Conservation (phyloP, 176 grass and related monocot genomes). For the Typha latifolia region DNA sequence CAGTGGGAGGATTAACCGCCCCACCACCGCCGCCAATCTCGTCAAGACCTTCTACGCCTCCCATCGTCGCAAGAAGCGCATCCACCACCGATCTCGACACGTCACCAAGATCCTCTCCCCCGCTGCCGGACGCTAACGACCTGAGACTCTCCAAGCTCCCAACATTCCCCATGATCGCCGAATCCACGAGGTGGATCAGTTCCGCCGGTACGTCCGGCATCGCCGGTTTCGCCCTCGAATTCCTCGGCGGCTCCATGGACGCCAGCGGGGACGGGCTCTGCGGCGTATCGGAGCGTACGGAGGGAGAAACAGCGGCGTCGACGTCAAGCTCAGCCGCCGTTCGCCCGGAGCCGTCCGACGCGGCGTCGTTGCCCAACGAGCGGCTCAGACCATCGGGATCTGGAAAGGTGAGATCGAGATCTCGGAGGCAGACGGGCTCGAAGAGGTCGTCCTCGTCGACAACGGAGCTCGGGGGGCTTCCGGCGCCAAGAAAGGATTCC, state of each 20-base stretch:
- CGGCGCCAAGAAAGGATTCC: conserved; percentile 13
- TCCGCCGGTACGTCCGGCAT: conserved; percentile 47
- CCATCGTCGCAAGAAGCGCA: conserved; percentile 74
- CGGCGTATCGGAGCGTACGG: conserved; percentile 1
- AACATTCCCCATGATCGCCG: conserved; percentile 66
- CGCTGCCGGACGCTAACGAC: conserved; percentile 27
- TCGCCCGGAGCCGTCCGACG: background rate
- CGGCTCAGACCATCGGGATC: conserved; percentile 13
- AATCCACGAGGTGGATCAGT: conserved; percentile 60
- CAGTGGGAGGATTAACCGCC: conserved; percentile 44
- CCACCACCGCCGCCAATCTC: conserved; percentile 25
- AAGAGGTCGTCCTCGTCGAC: conserved; percentile 33
- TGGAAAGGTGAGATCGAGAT: conserved; percentile 17
- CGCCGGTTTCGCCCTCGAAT: conserved; percentile 22
- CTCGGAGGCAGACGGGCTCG: conserved; percentile 29
- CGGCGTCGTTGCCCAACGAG: conserved; percentile 1
- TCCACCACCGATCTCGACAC: conserved; percentile 60
- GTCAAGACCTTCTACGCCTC: conserved; percentile 61
- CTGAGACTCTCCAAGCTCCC: conserved; percentile 36
- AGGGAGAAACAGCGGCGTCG: conserved; percentile 5
- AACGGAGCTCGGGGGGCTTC: conserved; percentile 18
- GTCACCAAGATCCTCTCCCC: conserved; percentile 29
- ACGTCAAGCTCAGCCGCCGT: conserved; percentile 6
- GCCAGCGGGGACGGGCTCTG: background rate
- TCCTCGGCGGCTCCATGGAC: conserved; percentile 3